Evolutionary conservation across 129 eudicot species (phyloP).

Genomic region (Scalesia atractyloides): DNA sequence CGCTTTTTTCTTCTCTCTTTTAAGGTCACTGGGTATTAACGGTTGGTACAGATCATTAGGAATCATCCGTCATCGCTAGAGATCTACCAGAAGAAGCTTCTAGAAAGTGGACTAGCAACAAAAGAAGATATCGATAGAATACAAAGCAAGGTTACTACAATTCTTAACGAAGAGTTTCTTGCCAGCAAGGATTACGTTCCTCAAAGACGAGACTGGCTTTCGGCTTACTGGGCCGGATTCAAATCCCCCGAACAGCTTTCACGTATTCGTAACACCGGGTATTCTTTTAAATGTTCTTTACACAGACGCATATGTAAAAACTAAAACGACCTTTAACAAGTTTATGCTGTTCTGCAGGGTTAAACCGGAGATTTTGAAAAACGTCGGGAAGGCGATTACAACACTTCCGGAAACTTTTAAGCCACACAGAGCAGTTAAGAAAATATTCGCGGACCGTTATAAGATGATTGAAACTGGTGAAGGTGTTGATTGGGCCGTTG

Average conservation of each 20-base stretch:
- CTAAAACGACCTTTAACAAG: background rate
- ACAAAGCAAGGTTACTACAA: conserved; percentile 70
- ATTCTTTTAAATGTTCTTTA: conserved; percentile 19
- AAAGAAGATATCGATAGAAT: conserved; percentile 80
- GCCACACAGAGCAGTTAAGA: conserved; percentile 94
- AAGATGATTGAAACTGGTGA: conserved; percentile 98
- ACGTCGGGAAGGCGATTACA: conserved; percentile 87
- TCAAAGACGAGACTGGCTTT: conserved; percentile 91
- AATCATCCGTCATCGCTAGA: conserved; percentile 87
- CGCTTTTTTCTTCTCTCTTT: background rate
- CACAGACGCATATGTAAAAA: background rate
- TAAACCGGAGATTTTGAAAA: conserved; percentile 85
- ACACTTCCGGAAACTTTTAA: conserved; percentile 83
- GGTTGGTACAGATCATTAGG: conserved; percentile 62
- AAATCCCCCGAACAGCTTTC: conserved; percentile 97
- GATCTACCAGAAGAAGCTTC: conserved; percentile 78
- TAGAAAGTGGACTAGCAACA: conserved; percentile 71
- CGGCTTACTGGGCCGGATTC: conserved; percentile 93
- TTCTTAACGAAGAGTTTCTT: conserved; percentile 87
- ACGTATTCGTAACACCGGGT: conserved; percentile 98
- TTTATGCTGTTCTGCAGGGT: conserved; percentile 57
- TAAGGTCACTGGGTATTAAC: background rate
- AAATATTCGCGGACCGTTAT: conserved; percentile 72
- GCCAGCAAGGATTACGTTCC: conserved; percentile 95
- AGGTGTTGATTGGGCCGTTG: conserved; percentile 99